phyloP scores from a whole-genome alignment of 192 early-diverging fungal species.

The Entomortierella beljakovae region DNA sequence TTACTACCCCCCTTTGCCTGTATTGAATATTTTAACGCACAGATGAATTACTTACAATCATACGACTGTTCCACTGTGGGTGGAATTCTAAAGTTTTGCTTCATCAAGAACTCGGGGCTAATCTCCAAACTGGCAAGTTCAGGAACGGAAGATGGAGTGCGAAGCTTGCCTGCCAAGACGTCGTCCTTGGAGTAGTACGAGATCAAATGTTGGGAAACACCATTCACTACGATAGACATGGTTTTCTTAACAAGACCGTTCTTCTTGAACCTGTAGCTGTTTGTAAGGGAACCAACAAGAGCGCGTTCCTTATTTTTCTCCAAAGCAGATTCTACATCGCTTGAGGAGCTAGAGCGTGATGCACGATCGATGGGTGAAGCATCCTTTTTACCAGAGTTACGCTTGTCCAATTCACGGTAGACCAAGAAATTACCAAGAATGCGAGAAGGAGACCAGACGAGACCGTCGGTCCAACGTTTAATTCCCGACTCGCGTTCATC shows the following conservation, averaged over 20 bases:
- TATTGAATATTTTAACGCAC: not conserved
- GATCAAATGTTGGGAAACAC: constrained; percentile 70
- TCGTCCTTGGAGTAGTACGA: constrained; percentile 70
- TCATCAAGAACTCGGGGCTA: constrained; percentile 66
- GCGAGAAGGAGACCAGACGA: constrained; percentile 85
- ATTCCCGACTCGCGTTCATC: constrained; percentile 87
- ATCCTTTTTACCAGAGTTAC: constrained; percentile 63
- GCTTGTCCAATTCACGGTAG: constrained; percentile 78
- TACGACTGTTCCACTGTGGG: constrained; percentile 57
- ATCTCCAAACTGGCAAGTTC: constrained; percentile 68
- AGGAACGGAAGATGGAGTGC: constrained; percentile 65
- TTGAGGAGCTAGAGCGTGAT: constrained; percentile 42
- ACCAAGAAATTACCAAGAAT: constrained; percentile 85
- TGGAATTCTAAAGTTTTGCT: constrained; percentile 71
- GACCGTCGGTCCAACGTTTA: constrained; percentile 90
- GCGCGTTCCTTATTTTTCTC: constrained; percentile 67
- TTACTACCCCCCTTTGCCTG: not conserved
- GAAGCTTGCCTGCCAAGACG: constrained; percentile 60
- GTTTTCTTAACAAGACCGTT: constrained; percentile 83
- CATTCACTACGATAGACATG: constrained; percentile 78
- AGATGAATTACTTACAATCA: constrained; percentile 38
- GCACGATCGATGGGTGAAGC: constrained; percentile 58
- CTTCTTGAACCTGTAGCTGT: constrained; percentile 67
- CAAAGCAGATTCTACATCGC: constrained; percentile 48
- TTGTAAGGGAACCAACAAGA: constrained; percentile 66